phyloP scores from a whole-genome alignment of 2,329 filamentous ascomycete genomes.

The Penicillium sp. region DNA sequence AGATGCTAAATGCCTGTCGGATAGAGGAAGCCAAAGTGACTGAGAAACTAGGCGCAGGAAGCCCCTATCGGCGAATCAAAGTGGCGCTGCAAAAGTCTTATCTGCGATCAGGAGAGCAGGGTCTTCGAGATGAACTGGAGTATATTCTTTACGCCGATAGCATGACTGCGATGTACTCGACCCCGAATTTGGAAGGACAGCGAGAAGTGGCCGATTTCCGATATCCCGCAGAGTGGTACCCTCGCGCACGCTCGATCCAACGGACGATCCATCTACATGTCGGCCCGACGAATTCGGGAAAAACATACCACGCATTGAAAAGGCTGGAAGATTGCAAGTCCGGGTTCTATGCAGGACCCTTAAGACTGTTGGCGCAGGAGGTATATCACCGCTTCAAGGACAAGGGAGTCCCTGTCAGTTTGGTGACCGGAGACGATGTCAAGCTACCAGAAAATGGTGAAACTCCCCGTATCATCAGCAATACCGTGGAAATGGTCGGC shows the following conservation, averaged over 20 bases:
- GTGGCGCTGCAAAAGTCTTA: conserved; percentile 64
- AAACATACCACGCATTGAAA: conserved; percentile 93
- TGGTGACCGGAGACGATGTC: conserved; percentile 91
- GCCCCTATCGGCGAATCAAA: conserved; percentile 36
- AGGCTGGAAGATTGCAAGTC: conserved; percentile 75
- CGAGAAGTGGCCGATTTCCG: conserved; percentile 76
- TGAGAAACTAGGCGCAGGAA: conserved; percentile 26
- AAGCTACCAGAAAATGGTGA: conserved; percentile 66
- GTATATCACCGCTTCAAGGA: conserved; percentile 87
- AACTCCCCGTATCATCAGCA: conserved; percentile 69
- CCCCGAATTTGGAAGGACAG: conserved; percentile 64
- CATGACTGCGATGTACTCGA: conserved; percentile 63
- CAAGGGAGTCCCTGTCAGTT: conserved; percentile 75
- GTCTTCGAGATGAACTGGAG: conserved; percentile 64
- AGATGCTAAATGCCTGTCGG: conserved; percentile 39
- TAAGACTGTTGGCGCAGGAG: conserved; percentile 89
- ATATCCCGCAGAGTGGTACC: conserved; percentile 93
- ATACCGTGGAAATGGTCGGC: conserved; percentile 91
- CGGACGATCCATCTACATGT: conserved; percentile 90
- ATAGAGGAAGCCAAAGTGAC: conserved; percentile 29
- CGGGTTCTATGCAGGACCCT: conserved; percentile 88
- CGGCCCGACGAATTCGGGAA: conserved; percentile 96
- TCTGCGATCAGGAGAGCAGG: conserved; percentile 57
- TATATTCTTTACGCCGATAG: conserved; percentile 73
- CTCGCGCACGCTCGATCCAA: conserved; percentile 77